Base-by-base conservation (phyloP, 2,329 filamentous ascomycete species). In the Colletotrichum graminicola region DNA sequence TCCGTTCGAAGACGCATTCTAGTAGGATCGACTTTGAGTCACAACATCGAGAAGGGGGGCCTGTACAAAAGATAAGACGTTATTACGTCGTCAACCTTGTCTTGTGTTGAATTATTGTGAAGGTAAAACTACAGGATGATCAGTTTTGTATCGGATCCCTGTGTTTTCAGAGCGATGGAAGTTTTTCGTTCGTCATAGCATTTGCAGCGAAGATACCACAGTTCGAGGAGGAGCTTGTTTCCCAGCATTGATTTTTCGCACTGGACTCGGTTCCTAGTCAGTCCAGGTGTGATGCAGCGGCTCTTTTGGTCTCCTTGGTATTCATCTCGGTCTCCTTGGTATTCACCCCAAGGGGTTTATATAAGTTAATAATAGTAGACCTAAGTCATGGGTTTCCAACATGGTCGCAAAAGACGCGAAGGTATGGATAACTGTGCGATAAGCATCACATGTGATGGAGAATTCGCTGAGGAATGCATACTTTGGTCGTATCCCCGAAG, bases 1-100 rank as follows among this genome's bases (percentile, higher is more conserved):
- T 82, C 94, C 95, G 16, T 93, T 97, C 81, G 95, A 97, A 82
- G 94, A 97, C 80, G 90, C 90, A 39, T 93, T 91, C 74, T 91
- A 84, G 80, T 66, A 45, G 45, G 49, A 49, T 62, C 52, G 54
- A 34, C 51, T 55, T 49, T 63, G 29, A 56, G 39, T 56, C 55
- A 69, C n/a, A 54, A 51, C 49, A 51, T 45, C 62, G 41, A 57
- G 21, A 52, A 60, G 49, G 36, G 49, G 36, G 59, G 39, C 26
- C 51, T 56, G 45, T 43, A 43, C 29, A 32, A 49, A 21, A 36
- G 62, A 26, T 18, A 61, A 60, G 21, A 41, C 41, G 14, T 16
- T 18, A 18, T 43, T n/a, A 39, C 26, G 63, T 26, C 47, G 23
- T 34, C 47, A 16, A 32, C 36, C 36, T 45, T 34, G 41, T 39